A percentile compares a stretch with the other conserved stretches of the same genome.
Evolutionary conservation across 495 filamentous ascomycete genomes (phyloP).

Genomic region (Monascus purpureus): DNA sequence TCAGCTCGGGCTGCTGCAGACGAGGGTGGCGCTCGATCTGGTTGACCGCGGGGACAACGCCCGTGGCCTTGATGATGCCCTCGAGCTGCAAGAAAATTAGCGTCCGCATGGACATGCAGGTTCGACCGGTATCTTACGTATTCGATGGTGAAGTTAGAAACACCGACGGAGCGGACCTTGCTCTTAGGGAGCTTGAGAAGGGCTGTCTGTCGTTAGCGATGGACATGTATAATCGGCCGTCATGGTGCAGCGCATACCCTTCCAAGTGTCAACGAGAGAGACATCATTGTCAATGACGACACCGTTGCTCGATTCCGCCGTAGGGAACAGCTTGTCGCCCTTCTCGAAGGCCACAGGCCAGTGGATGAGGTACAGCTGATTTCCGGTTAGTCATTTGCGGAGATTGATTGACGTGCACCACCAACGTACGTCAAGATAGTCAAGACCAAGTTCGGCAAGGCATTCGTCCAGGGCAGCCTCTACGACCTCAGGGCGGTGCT

Average conservation of each 20-base stretch:
- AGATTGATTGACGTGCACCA: background rate
- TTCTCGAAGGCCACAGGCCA: constrained; percentile 35
- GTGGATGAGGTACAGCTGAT: constrained; percentile 38
- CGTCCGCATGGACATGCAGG: too few species aligned
- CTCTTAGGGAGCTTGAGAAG: constrained; percentile 37
- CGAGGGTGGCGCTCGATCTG: constrained; percentile 40
- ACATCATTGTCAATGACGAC: constrained; percentile 29
- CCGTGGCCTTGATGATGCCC: constrained; percentile 34
- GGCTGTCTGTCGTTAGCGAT: constrained; percentile 15
- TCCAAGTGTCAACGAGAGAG: constrained; percentile 40
- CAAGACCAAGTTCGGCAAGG: constrained; percentile 32
- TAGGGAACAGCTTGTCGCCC: constrained; percentile 30
- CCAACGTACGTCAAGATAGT: constrained; percentile 33
- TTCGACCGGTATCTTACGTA: too few species aligned
- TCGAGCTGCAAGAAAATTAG: constrained; percentile 22
- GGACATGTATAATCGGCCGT: background rate
- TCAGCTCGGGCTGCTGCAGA: constrained; percentile 28
- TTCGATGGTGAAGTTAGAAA: constrained; percentile 34
- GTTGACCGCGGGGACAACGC: constrained; percentile 33
- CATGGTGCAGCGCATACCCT: constrained; percentile 22
- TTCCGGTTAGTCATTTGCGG: constrained; percentile 1
- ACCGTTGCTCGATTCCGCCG: constrained; percentile 18
- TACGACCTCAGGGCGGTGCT: constrained; percentile 32
- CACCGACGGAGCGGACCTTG: constrained; percentile 36
- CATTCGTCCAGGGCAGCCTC: constrained; percentile 32